Conservation (phyloP, 306 rosid genomes). For the Rosa chinensis region DNA sequence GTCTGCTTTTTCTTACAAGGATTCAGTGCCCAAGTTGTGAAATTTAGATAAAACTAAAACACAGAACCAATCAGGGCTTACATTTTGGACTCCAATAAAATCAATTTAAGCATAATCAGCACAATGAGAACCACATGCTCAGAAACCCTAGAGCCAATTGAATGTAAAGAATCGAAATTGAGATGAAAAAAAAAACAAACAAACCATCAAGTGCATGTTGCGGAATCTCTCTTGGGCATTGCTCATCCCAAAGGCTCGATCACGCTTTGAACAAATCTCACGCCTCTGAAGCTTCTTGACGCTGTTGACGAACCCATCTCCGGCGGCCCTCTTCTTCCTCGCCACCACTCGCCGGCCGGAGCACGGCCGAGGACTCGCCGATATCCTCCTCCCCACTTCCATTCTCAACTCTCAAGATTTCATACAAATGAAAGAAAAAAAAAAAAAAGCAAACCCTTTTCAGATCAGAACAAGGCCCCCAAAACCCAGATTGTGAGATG, state of each 20-base stretch:
- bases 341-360: conserved; percentile 61
- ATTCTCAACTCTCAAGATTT: conserved; percentile 25
- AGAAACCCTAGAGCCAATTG: background rate
- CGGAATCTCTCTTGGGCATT: conserved; percentile 70
- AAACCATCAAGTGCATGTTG: conserved; percentile 64
- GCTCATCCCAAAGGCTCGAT: conserved; percentile 54
- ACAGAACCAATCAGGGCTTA: background rate
- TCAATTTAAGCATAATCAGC: background rate
- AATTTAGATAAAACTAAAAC: background rate
- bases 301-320: conserved; percentile 38
- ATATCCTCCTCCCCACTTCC: conserved; percentile 63
- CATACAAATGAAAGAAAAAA: background rate
- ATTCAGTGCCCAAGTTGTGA: background rate
- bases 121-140: background rate
- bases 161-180: background rate
- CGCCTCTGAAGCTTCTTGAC: conserved; percentile 71
- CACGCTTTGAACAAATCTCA: conserved; percentile 64
- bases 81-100: background rate
- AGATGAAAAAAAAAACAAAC: background rate
- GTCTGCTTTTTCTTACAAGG: background rate
- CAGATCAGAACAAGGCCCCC: background rate
- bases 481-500: conserved; percentile 1
- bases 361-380: conserved; percentile 58
- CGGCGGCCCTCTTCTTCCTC: conserved; percentile 44
- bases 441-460: background rate